Evolutionary conservation across 73 alveolate species (phyloP).

Genomic region (Strombidium stylifer): DNA sequence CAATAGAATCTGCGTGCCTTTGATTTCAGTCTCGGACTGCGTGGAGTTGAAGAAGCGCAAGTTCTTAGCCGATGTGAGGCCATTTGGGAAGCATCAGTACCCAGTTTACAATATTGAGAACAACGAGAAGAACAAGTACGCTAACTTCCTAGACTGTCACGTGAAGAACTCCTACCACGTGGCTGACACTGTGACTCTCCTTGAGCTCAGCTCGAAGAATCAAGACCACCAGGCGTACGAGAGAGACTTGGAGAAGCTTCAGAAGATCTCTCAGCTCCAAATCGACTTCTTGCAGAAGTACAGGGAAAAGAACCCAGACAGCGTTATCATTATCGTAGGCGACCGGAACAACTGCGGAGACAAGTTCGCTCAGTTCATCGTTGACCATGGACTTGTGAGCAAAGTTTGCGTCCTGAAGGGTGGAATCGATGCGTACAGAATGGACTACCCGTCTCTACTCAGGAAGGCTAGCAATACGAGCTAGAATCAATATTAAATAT

Average conservation of each 20-base stretch:
- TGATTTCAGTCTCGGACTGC: too few relatives aligned
- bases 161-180: too few relatives aligned
- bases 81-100: too few relatives aligned
- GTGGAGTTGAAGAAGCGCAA: too few relatives aligned
- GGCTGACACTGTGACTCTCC: too few relatives aligned
- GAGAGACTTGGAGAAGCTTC: not conserved
- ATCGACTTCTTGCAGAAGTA: not conserved
- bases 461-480: constrained; percentile 14
- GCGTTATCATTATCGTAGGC: constrained; percentile 12
- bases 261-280: not conserved
- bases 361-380: constrained; percentile 1
- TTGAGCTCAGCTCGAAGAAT: too few relatives aligned
- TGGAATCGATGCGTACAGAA: constrained; percentile 25
- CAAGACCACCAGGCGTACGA: constrained; percentile 20
- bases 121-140: too few relatives aligned
- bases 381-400: not conserved
- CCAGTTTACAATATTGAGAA: too few relatives aligned
- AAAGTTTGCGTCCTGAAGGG: constrained; percentile 26
- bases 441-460: constrained; percentile 16
- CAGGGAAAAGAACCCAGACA: constrained; percentile 14
- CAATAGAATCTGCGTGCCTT: too few relatives aligned
- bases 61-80: too few relatives aligned
- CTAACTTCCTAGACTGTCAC: too few relatives aligned
- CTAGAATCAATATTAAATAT: not conserved
- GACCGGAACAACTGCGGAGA: constrained; percentile 17